phyloP scores from a whole-genome alignment of 441 rosid species.

The Pelargonium cotyledonis region DNA sequence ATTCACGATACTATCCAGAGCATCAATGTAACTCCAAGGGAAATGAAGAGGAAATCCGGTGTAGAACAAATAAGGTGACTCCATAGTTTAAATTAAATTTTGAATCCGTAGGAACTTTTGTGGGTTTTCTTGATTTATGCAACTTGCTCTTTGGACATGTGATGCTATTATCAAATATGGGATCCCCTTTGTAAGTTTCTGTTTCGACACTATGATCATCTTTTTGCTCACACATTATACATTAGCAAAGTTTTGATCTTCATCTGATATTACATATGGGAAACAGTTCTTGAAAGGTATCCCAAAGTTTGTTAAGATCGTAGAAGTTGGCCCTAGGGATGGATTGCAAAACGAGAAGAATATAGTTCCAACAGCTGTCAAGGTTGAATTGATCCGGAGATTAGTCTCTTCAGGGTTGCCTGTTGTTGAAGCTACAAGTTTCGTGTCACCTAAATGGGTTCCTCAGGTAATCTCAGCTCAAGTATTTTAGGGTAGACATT shows the following conservation, averaged over 20 bases:
- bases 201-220: too few species aligned
- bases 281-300: conserved; percentile 54
- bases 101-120: not conserved
- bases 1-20: conserved; percentile 41
- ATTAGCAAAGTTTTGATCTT: not conserved
- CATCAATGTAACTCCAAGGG: conserved; percentile 37
- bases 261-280: conserved; percentile 6
- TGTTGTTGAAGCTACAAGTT: conserved; percentile 94
- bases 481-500: conserved; percentile 5
- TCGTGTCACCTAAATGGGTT: conserved; percentile 98
- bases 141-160: not conserved
- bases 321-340: conserved; percentile 98
- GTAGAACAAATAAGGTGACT: conserved; percentile 56
- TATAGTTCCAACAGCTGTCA: conserved; percentile 62
- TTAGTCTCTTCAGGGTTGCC: conserved; percentile 69
- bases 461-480: conserved; percentile 59
- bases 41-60: conserved; percentile 29
- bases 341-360: conserved; percentile 93
- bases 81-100: not conserved
- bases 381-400: conserved; percentile 80
- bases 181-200: not conserved
- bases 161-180: conserved; percentile 11
- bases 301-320: conserved; percentile 88
- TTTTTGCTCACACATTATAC: not conserved
- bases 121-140: not conserved